These are phyloP conservation scores for Podospora didyma DNA, from an alignment of 495 filamentous ascomycete genomes.

Conservation along the genomic window DNA sequence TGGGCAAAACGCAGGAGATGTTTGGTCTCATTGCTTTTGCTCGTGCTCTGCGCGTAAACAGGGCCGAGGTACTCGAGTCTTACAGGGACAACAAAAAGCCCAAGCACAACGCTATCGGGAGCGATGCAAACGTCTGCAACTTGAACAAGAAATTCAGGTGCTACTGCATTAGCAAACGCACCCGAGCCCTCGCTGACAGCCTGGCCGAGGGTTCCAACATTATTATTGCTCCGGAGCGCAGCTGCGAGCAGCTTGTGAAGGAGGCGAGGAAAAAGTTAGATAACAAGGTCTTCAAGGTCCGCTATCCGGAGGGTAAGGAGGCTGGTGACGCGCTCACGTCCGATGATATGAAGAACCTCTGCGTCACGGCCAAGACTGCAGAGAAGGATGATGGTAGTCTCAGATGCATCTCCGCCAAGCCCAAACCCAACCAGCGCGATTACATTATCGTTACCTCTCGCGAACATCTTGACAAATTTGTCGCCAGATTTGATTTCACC, in stretches of 20 bases:
- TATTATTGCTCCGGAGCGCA: constrained; percentile 16
- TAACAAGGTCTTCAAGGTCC: constrained; percentile 16
- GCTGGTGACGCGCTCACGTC: constrained; percentile 13
- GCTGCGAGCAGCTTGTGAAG: constrained; percentile 7
- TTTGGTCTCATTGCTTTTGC: constrained; percentile 18
- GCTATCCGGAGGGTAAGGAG: constrained; percentile 2
- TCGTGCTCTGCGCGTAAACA: constrained; percentile 10
- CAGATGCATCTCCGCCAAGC: no score
- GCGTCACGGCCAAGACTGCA: not conserved
- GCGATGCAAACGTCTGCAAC: constrained; percentile 9
- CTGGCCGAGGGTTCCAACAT: constrained; percentile 22
- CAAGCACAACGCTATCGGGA: constrained; percentile 7
- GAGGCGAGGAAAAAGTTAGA: constrained; percentile 25
- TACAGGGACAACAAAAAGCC: not conserved
- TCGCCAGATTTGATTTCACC: no score
- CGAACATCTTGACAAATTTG: no score
- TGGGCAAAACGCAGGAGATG: constrained; percentile 29
- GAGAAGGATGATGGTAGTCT: no score
- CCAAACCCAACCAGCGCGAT: no score
- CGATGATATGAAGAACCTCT: constrained; percentile 5
- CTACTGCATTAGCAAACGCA: constrained; percentile 20
- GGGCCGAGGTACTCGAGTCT: constrained; percentile 14
- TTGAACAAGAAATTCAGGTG: constrained; percentile 18
- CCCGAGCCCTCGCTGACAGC: constrained; percentile 17
- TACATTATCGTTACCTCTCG: constrained; percentile 18